These are phyloP conservation scores for Hippophae tibetana DNA, from an alignment of 306 rosid species.

Conservation along the genomic window DNA sequence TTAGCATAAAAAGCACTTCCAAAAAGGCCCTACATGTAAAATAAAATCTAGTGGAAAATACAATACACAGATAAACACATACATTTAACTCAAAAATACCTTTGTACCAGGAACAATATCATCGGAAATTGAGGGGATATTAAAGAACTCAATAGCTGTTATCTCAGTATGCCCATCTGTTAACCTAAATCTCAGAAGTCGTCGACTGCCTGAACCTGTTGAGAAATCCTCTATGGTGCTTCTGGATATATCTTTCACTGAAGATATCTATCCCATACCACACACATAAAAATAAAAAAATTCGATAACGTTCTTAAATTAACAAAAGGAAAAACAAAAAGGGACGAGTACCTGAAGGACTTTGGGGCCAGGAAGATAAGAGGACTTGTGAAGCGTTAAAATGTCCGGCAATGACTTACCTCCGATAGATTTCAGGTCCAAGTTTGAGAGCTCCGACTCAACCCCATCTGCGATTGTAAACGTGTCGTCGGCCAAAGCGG, in stretches of 20 bases:
- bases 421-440: slow-evolving; percentile 53
- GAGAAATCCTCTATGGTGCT: slow-evolving; percentile 42
- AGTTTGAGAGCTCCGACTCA: slow-evolving; percentile 61
- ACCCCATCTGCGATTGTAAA: slow-evolving; percentile 28
- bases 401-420: slow-evolving; percentile 65
- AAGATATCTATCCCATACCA: slow-evolving; percentile 47
- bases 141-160: slow-evolving; percentile 60
- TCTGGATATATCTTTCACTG: slow-evolving; percentile 59
- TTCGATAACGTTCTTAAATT: background rate
- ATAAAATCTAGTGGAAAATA: slow-evolving; percentile 1
- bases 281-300: slow-evolving; percentile 2
- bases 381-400: slow-evolving; percentile 36
- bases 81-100: slow-evolving; percentile 30
- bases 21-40: background rate
- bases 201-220: slow-evolving; percentile 30
- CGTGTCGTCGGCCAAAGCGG: slow-evolving; percentile 43
- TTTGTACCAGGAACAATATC: slow-evolving; percentile 76
- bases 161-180: slow-evolving; percentile 78
- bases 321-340: background rate
- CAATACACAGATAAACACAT: background rate
- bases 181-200: slow-evolving; percentile 58
- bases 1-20: background rate
- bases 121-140: slow-evolving; percentile 47
- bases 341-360: slow-evolving; percentile 56
- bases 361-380: slow-evolving; percentile 57